Evolutionary conservation across 1,139 yeast genomes (phyloP).

Genomic region (Pichia sp.): DNA sequence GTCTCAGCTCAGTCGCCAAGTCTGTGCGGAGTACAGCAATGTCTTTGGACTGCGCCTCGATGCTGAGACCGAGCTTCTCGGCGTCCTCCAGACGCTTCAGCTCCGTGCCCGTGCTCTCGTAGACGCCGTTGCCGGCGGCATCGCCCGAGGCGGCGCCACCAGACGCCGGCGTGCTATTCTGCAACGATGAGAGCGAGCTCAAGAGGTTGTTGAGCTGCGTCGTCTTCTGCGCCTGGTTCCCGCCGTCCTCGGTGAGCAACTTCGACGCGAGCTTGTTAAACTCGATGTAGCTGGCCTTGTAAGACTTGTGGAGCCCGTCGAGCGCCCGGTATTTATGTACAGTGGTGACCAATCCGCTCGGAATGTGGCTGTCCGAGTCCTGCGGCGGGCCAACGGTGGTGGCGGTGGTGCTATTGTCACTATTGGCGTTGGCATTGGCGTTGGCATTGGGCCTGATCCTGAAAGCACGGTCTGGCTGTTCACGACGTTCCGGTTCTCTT

Average conservation of each 20-base stretch:
- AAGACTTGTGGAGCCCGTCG: constrained; percentile 8
- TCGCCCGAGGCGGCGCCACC: background rate
- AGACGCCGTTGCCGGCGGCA: background rate
- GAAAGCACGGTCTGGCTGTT: background rate
- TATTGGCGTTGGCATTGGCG: background rate
- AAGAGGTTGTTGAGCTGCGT: constrained; percentile 11
- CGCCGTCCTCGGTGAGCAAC: constrained; percentile 1
- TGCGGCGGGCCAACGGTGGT: background rate
- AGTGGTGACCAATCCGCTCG: constrained; percentile 6
- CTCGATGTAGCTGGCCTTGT: constrained; percentile 5
- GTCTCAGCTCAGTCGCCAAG: constrained; percentile 41
- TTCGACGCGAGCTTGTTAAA: constrained; percentile 10
- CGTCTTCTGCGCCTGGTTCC: background rate
- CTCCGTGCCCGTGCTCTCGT: background rate
- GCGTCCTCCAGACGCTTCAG: constrained; percentile 4
- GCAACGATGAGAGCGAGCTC: constrained; percentile 12
- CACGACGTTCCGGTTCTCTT: background rate
- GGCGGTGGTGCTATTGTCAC: background rate
- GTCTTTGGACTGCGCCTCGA: constrained; percentile 27
- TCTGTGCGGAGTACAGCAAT: constrained; percentile 35
- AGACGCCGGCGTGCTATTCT: background rate
- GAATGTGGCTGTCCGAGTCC: constrained; percentile 1
- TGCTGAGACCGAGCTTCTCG: constrained; percentile 6
- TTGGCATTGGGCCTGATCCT: background rate
- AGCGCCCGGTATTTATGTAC: constrained; percentile 8